These are phyloP conservation scores for Penicillium sp. DNA, from an alignment of 2,329 filamentous ascomycete species.

Conservation along the genomic window DNA sequence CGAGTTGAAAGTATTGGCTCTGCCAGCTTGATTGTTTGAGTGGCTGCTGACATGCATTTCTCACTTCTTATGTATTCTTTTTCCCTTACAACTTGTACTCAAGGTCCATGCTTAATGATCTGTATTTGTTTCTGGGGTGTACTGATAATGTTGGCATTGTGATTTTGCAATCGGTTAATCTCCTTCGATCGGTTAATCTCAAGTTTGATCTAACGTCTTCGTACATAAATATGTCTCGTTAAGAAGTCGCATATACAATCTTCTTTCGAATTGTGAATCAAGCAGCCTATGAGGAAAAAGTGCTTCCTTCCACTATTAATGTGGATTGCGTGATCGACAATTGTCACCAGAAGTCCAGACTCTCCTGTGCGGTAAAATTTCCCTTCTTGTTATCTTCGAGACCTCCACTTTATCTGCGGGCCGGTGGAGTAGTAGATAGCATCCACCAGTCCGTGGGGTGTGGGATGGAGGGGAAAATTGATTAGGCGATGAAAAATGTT, in stretches of 20 bases:
- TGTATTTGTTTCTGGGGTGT: neutral
- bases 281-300: neutral
- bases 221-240: neutral
- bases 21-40: neutral
- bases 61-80: neutral
- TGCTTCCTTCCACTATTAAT: neutral
- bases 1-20: slow-evolving; percentile 23
- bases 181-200: neutral
- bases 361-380: neutral
- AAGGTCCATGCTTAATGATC: neutral
- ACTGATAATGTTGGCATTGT: neutral
- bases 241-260: neutral
- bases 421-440: neutral
- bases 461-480: slow-evolving; percentile 4
- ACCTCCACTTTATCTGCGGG: slow-evolving; percentile 3
- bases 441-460: slow-evolving; percentile 1
- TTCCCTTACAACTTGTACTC: neutral
- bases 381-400: neutral
- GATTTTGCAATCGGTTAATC: neutral
- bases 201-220: too few relatives aligned
- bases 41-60: neutral
- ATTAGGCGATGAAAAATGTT: slow-evolving; percentile 8
- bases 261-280: neutral
- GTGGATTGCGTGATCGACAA: neutral
- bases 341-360: neutral